Base-by-base conservation (phyloP, 495 filamentous ascomycete species). In the Penicillium antarcticum region DNA sequence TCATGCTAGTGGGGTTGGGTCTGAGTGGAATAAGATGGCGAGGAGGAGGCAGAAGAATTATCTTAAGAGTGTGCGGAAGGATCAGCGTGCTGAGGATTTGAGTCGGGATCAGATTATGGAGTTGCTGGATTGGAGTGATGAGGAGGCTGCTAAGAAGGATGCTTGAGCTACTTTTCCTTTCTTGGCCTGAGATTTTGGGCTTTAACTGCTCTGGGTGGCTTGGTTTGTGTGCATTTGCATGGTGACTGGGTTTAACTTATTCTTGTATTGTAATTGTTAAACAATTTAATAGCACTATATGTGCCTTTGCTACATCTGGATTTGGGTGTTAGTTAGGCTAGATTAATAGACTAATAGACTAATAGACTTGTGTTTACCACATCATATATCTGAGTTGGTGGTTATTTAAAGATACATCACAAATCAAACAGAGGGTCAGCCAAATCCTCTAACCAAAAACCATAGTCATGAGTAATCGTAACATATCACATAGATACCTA, bases 21-120 rank as follows among this genome's bases (percentile, higher is more conserved):
- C 71, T 1, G 71, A 78, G 55, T 79, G 74, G 77, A 75, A 73
- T 23, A 63, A 65, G 51, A 76, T 71, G 58, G 84, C 82, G 0
- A 70, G 83, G 29, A 82, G 80, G 72, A 77, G 86, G 34, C 81
- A 87, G 66, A 78, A 84, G 64, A 76, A 80, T 50, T 74, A 85
- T 58, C 64, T 83, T 53, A 70, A 75, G 65, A 70, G 63, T 51
- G 44, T 76, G 51, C 65, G 71, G 58, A 57, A 61, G 51, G 73
- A 79, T 56, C 62, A 66, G 13, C 64, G 71, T 29, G 76, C 79
- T 29, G 71, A 69, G 48, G 66, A 74, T 31, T 47, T 75, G 57
- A 61, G 67, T 5, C 76, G 80, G 58, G 73, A 78, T 18, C 69
- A 81, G 53, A 80, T 92, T 61, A 77, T 82, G 75, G 83, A 89